A percentile compares a stretch with the other conserved stretches of the same genome.
These are phyloP conservation scores for Dactylonectria estremocensis DNA, from an alignment of 2,329 filamentous ascomycete species.

Conservation along the genomic window DNA sequence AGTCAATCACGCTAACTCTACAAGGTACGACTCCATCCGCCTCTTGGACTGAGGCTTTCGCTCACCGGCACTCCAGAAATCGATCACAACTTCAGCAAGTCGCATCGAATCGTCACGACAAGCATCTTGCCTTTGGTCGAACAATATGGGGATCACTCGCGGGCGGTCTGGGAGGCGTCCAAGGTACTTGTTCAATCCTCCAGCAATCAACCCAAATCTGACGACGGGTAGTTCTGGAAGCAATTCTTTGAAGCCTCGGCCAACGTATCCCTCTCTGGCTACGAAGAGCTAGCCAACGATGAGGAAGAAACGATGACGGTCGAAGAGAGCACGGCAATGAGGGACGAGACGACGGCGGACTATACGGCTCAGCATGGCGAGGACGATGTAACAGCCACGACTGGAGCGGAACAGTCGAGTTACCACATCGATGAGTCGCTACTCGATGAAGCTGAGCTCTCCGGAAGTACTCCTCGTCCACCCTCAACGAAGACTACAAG, in stretches of 20 bases:
- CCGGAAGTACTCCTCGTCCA: conserved; percentile 78
- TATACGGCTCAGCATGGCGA: conserved; percentile 60
- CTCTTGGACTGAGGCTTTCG: neutral
- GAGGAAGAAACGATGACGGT: conserved; percentile 71
- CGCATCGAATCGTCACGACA: conserved; percentile 94
- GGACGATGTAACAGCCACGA: conserved; percentile 57
- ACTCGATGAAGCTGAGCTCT: conserved; percentile 75
- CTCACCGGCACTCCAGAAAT: conserved; percentile 76
- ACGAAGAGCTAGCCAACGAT: conserved; percentile 84
- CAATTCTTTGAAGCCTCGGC: conserved; percentile 99
- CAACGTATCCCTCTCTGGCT: conserved; percentile 95
- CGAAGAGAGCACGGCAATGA: conserved; percentile 69
- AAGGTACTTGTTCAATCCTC: conserved; percentile 70
- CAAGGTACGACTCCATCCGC: conserved; percentile 75
- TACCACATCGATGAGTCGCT: conserved; percentile 73
- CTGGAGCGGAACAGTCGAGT: conserved; percentile 52
- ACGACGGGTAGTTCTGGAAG: conserved; percentile 87
- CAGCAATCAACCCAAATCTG: neutral
- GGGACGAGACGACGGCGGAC: conserved; percentile 69
- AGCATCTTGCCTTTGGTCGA: conserved; percentile 95
- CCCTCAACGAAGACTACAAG: conserved; percentile 66
- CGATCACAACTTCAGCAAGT: conserved; percentile 97
- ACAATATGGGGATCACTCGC: conserved; percentile 94
- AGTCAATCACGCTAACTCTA: conserved; percentile 95
- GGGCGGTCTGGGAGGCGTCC: conserved; percentile 95